Evolutionary conservation across 208 protist species (phyloP).

Genomic region (Acanthamoeba healyi): DNA sequence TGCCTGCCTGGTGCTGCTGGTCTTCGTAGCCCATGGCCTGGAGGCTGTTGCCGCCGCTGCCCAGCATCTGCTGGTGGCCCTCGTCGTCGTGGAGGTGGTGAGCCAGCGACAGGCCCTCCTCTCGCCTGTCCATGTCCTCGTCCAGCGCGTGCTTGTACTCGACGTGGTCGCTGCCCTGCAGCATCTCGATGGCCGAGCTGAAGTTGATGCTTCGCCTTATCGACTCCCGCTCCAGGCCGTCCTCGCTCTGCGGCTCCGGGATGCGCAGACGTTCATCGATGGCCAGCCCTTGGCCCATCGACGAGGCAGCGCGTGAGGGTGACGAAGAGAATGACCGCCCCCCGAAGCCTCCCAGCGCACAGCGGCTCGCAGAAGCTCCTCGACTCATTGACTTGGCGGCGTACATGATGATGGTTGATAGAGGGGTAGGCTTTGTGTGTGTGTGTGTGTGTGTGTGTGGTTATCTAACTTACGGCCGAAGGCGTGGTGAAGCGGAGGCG

Average conservation of each 20-base stretch:
- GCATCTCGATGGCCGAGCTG: conserved; percentile 7
- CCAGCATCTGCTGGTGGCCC: neutral
- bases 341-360: neutral
- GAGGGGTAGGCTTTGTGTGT: no score
- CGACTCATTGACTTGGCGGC: neutral
- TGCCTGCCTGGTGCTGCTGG: neutral
- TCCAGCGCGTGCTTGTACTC: conserved; percentile 19
- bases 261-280: neutral
- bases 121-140: neutral
- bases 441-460: no score
- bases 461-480: no score
- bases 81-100: neutral
- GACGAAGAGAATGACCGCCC: neutral
- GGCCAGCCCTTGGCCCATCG: neutral
- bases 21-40: neutral
- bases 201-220: neutral
- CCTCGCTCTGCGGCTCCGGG: neutral
- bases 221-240: conserved; percentile 13
- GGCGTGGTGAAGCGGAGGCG: no score
- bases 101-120: neutral
- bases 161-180: neutral
- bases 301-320: neutral
- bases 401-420: neutral
- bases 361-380: neutral
- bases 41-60: neutral